Evolutionary conservation across 2,329 filamentous ascomycete species (phyloP).

Genomic region (Aspergillus hiratsukae): DNA sequence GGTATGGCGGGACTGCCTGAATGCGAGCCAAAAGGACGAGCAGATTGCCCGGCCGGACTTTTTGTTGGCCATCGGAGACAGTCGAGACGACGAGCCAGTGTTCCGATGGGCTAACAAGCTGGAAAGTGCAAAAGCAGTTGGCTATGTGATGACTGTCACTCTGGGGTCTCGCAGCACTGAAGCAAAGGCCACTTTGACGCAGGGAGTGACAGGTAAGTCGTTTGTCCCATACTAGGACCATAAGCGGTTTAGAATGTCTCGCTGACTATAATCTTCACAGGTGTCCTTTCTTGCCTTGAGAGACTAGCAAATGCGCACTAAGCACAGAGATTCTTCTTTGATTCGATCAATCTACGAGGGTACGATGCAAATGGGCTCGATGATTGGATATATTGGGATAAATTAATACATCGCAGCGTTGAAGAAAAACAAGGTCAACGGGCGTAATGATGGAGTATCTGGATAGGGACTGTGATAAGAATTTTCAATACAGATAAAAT

Average conservation of each 20-base stretch:
- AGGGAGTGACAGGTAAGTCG: slow-evolving; percentile 79
- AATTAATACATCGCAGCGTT: neutral
- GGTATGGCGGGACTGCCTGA: slow-evolving; percentile 64
- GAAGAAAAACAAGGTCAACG: neutral
- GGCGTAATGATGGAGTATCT: neutral
- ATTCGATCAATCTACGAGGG: neutral
- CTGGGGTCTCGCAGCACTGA: slow-evolving; percentile 84
- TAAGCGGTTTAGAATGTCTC: neutral
- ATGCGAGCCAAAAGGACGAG: slow-evolving; percentile 44
- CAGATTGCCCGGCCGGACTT: slow-evolving; percentile 62
- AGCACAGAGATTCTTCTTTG: neutral
- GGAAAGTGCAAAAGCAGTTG: slow-evolving; percentile 53
- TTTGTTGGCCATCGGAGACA: slow-evolving; percentile 82
- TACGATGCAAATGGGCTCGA: neutral
- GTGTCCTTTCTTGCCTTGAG: slow-evolving; percentile 51
- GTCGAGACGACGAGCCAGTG: slow-evolving; percentile 87
- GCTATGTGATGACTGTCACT: slow-evolving; percentile 77
- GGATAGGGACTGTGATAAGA: neutral
- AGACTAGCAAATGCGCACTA: slow-evolving; percentile 39
- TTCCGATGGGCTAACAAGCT: slow-evolving; percentile 91
- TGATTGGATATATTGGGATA: neutral
- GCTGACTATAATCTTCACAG: slow-evolving; percentile 27
- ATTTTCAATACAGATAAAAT: neutral
- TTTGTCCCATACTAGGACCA: neutral
- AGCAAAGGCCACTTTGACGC: slow-evolving; percentile 77